Base-by-base conservation (phyloP, 805 yeast species). In the Limtongozyma cylindracea region DNA sequence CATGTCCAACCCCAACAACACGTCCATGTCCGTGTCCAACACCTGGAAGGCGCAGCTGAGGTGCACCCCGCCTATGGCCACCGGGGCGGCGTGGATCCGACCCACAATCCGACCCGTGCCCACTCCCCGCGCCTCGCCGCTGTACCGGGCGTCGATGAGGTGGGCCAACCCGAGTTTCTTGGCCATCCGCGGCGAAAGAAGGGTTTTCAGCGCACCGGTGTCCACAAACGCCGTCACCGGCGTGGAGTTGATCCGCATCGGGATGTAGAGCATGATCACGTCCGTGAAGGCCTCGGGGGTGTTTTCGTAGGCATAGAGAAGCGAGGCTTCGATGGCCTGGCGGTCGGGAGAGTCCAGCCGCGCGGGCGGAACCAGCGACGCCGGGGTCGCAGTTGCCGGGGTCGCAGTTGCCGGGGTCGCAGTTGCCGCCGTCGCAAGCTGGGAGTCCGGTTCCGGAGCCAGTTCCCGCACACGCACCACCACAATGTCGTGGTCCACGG, bases 161-260 rank as follows among this genome's bases (percentile, higher is more conserved):
- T 71, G 63, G 13, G 64, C 45, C 13, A 88, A 46, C 2, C 73
- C 73, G 27, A 82, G 62, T 21, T 52, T 47, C 28, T 71, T 73
- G 0, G 92, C 93, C 29, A 82, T 51, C 19, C 52, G 48, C 2
- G 91, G 73, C 16, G 80, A 66, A 36, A 88, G 63, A 19, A 88
- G 69, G 0, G 98, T 80, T 14, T 64, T 52, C 41, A 80, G 94
- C 0, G 99, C 96, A 3, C 99, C 98, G 0, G 95, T 66, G 40
- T 88, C 99, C 4, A 88, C 91, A 49, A 88, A 78, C 0, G 96
- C 96, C 39, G 76, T 76, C 3, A 80, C 71, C 12, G 69, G 66
- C 20, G 56, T 53, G 2, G 88, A 84, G 35, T 88, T 82, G 17
- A 84, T 70, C 31, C 63, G 69, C 19, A 78, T 54, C 25, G 66